Percentiles rank a stretch among this genome's conserved stretches.
These are phyloP conservation scores for Talaromyces ruber DNA, from an alignment of 495 filamentous ascomycete species.

Conservation along the genomic window DNA sequence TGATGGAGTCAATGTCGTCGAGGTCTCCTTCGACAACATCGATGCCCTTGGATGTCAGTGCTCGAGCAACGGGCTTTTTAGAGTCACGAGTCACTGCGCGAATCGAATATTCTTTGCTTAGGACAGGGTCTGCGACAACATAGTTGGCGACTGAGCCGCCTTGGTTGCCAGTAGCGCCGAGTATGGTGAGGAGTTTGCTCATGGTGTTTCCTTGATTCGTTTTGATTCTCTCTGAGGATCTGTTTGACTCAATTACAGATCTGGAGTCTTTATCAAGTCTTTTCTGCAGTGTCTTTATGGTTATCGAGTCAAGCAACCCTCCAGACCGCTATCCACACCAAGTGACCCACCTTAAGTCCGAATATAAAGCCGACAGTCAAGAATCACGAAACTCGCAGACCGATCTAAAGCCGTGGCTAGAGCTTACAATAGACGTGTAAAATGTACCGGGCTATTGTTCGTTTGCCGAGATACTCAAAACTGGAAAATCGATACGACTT, in stretches of 20 bases:
- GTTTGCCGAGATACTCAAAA: background rate
- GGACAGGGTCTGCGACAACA: conserved; percentile 15
- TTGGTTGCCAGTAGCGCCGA: conserved; percentile 38
- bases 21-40: conserved; percentile 35
- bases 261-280: background rate
- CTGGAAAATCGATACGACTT: no score
- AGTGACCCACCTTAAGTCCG: background rate
- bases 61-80: conserved; percentile 22
- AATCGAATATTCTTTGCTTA: conserved; percentile 29
- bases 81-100: conserved; percentile 23
- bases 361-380: background rate
- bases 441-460: background rate
- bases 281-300: background rate
- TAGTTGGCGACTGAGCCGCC: conserved; percentile 21
- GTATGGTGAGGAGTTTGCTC: conserved; percentile 32
- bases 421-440: background rate
- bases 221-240: background rate
- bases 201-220: background rate
- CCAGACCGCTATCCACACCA: no score
- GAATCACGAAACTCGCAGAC: background rate
- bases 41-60: conserved; percentile 29
- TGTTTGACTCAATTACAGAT: background rate
- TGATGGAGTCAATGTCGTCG: conserved; percentile 20
- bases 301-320: background rate
- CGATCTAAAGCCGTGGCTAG: background rate